phyloP scores from a whole-genome alignment of 305 asterid species.

The Plantago coronopus region DNA sequence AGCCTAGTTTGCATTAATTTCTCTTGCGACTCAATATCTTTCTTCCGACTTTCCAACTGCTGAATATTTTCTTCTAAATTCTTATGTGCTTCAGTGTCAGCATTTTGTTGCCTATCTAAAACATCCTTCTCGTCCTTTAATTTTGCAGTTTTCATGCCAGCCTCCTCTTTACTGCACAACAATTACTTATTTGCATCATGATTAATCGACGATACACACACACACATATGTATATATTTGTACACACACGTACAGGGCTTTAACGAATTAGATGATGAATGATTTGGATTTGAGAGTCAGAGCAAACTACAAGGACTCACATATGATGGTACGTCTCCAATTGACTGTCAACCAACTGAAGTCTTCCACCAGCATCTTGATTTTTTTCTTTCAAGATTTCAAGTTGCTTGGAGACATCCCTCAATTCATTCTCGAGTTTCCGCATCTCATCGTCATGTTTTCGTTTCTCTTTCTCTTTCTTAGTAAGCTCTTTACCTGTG shows the following conservation, averaged over 20 bases:
- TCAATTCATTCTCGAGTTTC: slow-evolving; percentile 82
- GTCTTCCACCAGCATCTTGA: slow-evolving; percentile 82
- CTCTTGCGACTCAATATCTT: slow-evolving; percentile 88
- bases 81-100: slow-evolving; percentile 83
- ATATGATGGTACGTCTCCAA: slow-evolving; percentile 88
- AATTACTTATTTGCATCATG: slow-evolving; percentile 18
- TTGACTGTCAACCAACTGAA: slow-evolving; percentile 94
- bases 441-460: slow-evolving; percentile 65
- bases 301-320: slow-evolving; percentile 43
- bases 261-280: slow-evolving; percentile 3
- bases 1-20: slow-evolving; percentile 80
- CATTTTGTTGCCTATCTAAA: slow-evolving; percentile 91
- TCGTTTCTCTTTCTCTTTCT: slow-evolving; percentile 74
- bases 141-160: slow-evolving; percentile 96
- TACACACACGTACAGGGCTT: slow-evolving; percentile 9
- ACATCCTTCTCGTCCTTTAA: slow-evolving; percentile 95
- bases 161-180: slow-evolving; percentile 90
- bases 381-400: slow-evolving; percentile 77
- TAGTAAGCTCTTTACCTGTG: slow-evolving; percentile 68
- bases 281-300: slow-evolving; percentile 12
- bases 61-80: slow-evolving; percentile 94
- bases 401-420: slow-evolving; percentile 70
- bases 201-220: slow-evolving; percentile 16
- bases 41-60: slow-evolving; percentile 82
- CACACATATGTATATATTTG: too few relatives aligned